Conservation (phyloP, 2,329 filamentous ascomycete genomes). For the Thelonectria olida region DNA sequence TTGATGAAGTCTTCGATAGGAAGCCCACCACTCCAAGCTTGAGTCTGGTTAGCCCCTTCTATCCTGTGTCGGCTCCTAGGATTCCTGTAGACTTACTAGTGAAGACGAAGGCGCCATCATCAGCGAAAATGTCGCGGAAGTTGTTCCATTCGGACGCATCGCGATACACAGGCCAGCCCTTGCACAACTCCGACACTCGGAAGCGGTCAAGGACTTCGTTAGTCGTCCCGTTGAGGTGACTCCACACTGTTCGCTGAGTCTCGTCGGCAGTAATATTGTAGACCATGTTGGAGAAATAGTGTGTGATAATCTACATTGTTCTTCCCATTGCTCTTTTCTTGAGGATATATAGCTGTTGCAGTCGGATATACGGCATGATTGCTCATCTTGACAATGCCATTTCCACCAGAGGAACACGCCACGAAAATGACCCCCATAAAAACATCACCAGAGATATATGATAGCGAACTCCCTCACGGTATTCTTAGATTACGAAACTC, state of each 20-base stretch:
- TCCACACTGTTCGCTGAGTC: constrained; percentile 10
- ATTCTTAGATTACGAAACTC: neutral
- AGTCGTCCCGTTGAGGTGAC: neutral
- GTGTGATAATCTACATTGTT: neutral
- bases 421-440: neutral
- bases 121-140: constrained; percentile 3
- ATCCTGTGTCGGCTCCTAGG: neutral
- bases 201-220: constrained; percentile 2
- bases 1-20: constrained; percentile 39
- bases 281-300: neutral
- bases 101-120: constrained; percentile 1
- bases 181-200: constrained; percentile 3
- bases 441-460: neutral
- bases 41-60: neutral
- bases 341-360: neutral
- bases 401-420: neutral
- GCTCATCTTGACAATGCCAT: neutral
- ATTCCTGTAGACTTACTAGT: neutral
- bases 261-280: constrained; percentile 15
- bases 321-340: neutral
- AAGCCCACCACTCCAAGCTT: constrained; percentile 54
- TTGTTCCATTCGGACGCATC: constrained; percentile 14
- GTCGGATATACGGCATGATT: constrained; percentile 4
- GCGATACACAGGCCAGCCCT: constrained; percentile 12
- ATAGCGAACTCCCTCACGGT: neutral